Evolutionary conservation across 371 early-diverging fungal species (phyloP), one percentile per base, ranked within the genome.

Genomic region (Caulochytrium protostelioides): DNA sequence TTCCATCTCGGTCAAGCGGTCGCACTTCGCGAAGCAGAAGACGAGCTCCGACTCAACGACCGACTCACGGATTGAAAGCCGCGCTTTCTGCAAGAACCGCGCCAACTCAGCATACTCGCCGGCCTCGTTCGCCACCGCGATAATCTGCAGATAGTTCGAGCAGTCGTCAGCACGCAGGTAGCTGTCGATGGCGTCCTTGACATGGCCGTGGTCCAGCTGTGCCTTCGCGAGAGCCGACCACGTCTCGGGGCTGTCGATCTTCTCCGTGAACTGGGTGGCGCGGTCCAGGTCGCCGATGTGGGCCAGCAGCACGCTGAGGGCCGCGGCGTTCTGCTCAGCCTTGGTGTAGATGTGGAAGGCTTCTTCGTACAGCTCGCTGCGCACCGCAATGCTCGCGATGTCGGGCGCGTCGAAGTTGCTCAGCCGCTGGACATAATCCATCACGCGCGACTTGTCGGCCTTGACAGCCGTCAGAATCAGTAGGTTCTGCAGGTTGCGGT

Each of bases 381-480:
- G 76, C 45, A 90, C 70, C 44, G 87, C 87, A 36, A 87, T 81
- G 36, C 78, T 74, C 13, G 97, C 97, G 55, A 97, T 83, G 46
- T 97, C 92, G 1, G 82, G 71, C 1, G 84, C 86, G 45, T 91
- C 92, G 56, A 71, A 94, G 66, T 86, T 90, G 40, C 80, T 73
- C 26, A 97, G 64, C n/a, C 82, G 77, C 19, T 64, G 70, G 41
- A 94, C 72, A 49, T 85, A 94, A 37, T 85, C 86, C 72, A 85
- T 83, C 14, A 97, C 94, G 41, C 79, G 73, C 30, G 73, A 47
- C 20, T 78, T 71, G 53, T 90, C 85, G 16, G 85, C 81, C 61
- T 90, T 87, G 50, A 92, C 77, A 8, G 94, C 94, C n/a, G 97
- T 95, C 40, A 90, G 62, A 40, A 95, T 86, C 41, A 95, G 65